Base-by-base conservation (phyloP, 345 rosid genomes). In the Carallia brachiata region DNA sequence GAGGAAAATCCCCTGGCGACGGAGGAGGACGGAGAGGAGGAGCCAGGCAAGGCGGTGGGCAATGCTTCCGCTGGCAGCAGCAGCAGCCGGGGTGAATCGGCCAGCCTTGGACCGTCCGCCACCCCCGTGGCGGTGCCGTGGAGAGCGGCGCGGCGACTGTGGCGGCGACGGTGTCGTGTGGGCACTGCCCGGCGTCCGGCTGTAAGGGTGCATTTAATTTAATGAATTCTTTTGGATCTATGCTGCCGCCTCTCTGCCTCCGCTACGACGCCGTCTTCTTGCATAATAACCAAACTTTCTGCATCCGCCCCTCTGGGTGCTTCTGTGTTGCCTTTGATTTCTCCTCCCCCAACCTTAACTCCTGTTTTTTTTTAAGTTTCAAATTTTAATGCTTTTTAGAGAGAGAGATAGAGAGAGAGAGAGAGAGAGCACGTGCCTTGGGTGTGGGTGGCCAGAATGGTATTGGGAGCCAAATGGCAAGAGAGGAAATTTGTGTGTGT, bases 161-260 rank as follows among this genome's bases (percentile, higher is more conserved):
- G 96, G 99, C 5, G 99, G 98, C 10, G 99, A 96, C 0, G 99
- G 99, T n/a, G 97, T 86, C 18, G 80, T 75, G 87, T 89, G 96
- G 83, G 97, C 98, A 89, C 96, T 92, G 81, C 90, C 84, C 34
- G 97, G 94, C 72, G 88, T 71, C 75, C 98, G 81, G 66, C 63
- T 89, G 77, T 87, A 82, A 12, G 97, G 87, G 72, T 85, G 98
- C 99, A 96, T 91, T 87, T 86, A 86, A 53, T 28, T 40, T 13
- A 44, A 44, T 44, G 1, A 4, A 12, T 44, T 12, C 31, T 47
- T 1, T 7, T n/a, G 56, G 63, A 56, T 55, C 60, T 53, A 17
- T 1, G 18, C 2, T 1, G 28, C 31, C 4, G 62, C 31, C 47
- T 54, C 39, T 53, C 52, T 44, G 18, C 13, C 18, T 27, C 37